These are phyloP conservation scores for Pythium periplocum DNA, from an alignment of 352 stramenopile genomes.

Conservation along the genomic window DNA sequence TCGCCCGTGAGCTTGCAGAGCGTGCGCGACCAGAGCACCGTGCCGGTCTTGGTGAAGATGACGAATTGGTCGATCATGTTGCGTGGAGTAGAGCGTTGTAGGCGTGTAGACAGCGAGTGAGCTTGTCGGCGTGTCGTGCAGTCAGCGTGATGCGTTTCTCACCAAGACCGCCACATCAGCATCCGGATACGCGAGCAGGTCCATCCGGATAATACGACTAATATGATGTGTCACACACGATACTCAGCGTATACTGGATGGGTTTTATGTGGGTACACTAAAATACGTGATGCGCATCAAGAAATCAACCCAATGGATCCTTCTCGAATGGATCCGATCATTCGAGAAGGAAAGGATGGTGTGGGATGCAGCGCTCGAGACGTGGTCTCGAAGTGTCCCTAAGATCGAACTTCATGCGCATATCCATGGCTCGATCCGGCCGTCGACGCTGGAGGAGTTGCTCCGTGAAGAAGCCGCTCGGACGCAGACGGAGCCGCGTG, in stretches of 20 bases:
- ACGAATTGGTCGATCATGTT: slow-evolving; percentile 92
- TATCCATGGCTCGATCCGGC: slow-evolving; percentile 80
- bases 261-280: not conserved
- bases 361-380: slow-evolving; percentile 20
- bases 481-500: slow-evolving; percentile 20
- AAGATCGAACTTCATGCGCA: slow-evolving; percentile 88
- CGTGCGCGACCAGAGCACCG: slow-evolving; percentile 87
- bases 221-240: no score
- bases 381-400: slow-evolving; percentile 52
- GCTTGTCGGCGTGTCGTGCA: no score
- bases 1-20: slow-evolving; percentile 84
- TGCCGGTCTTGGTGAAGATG: slow-evolving; percentile 89
- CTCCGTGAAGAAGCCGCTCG: slow-evolving; percentile 35
- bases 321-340: not conserved
- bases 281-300: not conserved
- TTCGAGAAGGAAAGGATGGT: slow-evolving; percentile 8
- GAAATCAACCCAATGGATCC: not conserved
- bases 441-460: slow-evolving; percentile 61
- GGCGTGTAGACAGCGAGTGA: not conserved
- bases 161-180: no score
- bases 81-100: not conserved
- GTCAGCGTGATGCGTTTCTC: no score
- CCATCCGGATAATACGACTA: slow-evolving; percentile 9
- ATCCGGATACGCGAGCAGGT: not conserved
- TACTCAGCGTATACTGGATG: no score